These are phyloP conservation scores for Thyridium curvatum DNA, from an alignment of 2,329 filamentous ascomycete genomes.

Conservation along the genomic window DNA sequence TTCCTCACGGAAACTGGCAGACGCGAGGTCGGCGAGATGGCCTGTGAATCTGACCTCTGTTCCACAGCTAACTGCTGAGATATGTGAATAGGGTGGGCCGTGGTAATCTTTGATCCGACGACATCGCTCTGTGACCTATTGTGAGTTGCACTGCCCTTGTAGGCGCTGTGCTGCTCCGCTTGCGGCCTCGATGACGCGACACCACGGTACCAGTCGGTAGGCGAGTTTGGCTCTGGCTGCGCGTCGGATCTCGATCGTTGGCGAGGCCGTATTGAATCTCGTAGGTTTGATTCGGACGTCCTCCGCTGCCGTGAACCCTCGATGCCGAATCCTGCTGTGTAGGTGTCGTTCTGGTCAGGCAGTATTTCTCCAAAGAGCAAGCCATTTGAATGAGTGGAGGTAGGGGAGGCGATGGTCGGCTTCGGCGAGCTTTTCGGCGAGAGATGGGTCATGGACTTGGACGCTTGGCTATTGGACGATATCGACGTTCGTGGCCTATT, in stretches of 20 bases:
- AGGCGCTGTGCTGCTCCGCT: conserved; percentile 13
- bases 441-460: conserved; percentile 37
- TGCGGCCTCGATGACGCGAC: conserved; percentile 17
- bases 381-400: conserved; percentile 32
- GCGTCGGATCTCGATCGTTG: conserved; percentile 50
- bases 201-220: conserved; percentile 58
- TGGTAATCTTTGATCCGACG: conserved; percentile 11
- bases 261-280: conserved; percentile 37
- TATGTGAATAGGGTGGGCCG: too few species aligned
- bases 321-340: conserved; percentile 56
- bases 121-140: conserved; percentile 56
- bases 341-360: conserved; percentile 47
- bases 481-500: conserved; percentile 40
- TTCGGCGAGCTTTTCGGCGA: conserved; percentile 21
- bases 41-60: conserved; percentile 5
- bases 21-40: conserved; percentile 24
- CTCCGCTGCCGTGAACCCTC: conserved; percentile 46
- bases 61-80: too few species aligned
- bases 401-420: conserved; percentile 23
- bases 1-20: conserved; percentile 32
- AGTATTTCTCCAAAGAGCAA: conserved; percentile 72
- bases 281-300: conserved; percentile 66
- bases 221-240: conserved; percentile 54
- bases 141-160: conserved; percentile 28
- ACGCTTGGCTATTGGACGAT: conserved; percentile 26